Percentiles rank a stretch among this genome's conserved stretches.
Evolutionary conservation across 164 flowering plant species (phyloP).

Genomic region (Nymphaea colorata): DNA sequence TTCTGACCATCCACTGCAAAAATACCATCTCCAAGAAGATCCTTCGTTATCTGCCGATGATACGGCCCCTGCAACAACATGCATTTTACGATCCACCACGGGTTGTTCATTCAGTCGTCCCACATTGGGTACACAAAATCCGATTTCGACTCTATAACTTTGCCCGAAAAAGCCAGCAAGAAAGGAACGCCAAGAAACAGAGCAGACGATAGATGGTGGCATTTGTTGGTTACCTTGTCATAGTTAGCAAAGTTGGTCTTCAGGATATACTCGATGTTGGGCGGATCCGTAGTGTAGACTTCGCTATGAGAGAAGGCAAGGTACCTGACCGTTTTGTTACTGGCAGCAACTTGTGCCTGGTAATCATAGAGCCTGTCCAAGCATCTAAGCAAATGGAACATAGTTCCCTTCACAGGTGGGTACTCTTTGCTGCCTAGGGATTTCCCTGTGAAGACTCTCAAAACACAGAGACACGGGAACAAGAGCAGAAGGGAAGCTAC

Average conservation of each 20-base stretch:
- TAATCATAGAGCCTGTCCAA: slow-evolving; percentile 36
- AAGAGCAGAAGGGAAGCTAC: too few species aligned
- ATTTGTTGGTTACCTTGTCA: too few species aligned
- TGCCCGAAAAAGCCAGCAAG: slow-evolving; percentile 14
- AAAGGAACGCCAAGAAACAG: too few species aligned
- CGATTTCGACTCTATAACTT: too few species aligned
- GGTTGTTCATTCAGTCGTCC: too few species aligned
- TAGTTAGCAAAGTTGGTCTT: too few species aligned
- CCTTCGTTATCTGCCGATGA: slow-evolving; percentile 2
- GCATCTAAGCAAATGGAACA: slow-evolving; percentile 18
- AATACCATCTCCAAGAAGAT: slow-evolving; percentile 27
- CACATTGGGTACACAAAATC: too few species aligned
- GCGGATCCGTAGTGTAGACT: slow-evolving; percentile 38
- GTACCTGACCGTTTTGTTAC: slow-evolving; percentile 35
- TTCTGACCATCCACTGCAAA: slow-evolving; percentile 45
- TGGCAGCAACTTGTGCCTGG: slow-evolving; percentile 24
- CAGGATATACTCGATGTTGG: slow-evolving; percentile 51
- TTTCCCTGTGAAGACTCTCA: too few species aligned
- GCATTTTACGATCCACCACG: too few species aligned
- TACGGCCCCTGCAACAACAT: background rate
- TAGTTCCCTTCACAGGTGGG: slow-evolving; percentile 23
- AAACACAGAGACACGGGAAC: too few species aligned
- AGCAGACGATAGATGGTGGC: too few species aligned
- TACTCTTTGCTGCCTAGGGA: background rate
- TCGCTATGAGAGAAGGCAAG: slow-evolving; percentile 34